Percentiles rank a stretch among this genome's conserved stretches.
phyloP scores from a whole-genome alignment of 2,329 filamentous ascomycete species.

The Trematosphaeria pertusa region DNA sequence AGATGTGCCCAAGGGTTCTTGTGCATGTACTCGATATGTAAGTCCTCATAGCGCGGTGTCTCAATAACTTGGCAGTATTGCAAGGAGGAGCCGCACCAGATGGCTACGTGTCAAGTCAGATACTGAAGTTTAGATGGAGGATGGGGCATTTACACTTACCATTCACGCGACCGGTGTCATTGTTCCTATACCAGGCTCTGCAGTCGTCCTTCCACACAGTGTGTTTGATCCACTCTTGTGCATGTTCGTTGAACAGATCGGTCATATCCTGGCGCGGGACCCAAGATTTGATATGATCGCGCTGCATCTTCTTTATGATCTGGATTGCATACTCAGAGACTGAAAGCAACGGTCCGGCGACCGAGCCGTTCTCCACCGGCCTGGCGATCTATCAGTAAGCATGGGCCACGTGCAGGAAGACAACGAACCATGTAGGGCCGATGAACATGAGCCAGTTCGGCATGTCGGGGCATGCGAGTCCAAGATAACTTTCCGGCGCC shows the following conservation, averaged over 20 bases:
- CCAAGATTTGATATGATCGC: constrained; percentile 53
- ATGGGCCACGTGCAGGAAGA: constrained; percentile 56
- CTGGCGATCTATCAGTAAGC: constrained; percentile 21
- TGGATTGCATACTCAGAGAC: constrained; percentile 52
- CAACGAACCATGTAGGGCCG: constrained; percentile 44
- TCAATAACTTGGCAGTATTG: constrained; percentile 55
- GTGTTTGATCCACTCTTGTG: constrained; percentile 57
- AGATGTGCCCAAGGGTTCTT: constrained; percentile 53
- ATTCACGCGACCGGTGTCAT: constrained; percentile 44
- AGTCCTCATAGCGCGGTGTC: constrained; percentile 52
- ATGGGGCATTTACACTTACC: constrained; percentile 15
- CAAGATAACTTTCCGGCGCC: constrained; percentile 51
- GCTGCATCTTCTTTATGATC: constrained; percentile 56
- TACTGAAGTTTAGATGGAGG: neutral
- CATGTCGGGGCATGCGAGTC: constrained; percentile 51
- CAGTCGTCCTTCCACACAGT: constrained; percentile 58
- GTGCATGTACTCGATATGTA: constrained; percentile 49
- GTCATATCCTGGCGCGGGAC: constrained; percentile 51
- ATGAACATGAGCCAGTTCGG: constrained; percentile 54
- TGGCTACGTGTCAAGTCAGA: constrained; percentile 35
- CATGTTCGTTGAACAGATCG: constrained; percentile 53
- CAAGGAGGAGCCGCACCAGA: constrained; percentile 60
- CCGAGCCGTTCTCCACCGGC: constrained; percentile 56
- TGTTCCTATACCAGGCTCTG: constrained; percentile 56
- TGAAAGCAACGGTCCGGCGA: constrained; percentile 49